phyloP scores from a whole-genome alignment of 805 yeast species.

The Yamadazyma kitorensis region DNA sequence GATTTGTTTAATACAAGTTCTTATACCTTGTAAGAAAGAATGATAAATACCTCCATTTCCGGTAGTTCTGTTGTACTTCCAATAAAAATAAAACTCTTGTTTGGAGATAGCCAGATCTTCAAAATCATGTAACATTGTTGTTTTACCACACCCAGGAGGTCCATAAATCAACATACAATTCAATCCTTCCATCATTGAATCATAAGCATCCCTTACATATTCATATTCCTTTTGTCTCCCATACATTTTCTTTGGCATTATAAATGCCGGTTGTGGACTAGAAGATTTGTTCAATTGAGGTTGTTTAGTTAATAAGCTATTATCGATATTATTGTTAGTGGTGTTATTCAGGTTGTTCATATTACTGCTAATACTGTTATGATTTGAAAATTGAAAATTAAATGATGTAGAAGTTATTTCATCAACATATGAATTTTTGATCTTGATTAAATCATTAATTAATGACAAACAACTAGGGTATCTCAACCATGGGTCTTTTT shows the following conservation, averaged over 20 bases:
- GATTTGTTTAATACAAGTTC: constrained; percentile 39
- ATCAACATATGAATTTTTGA: constrained; percentile 19
- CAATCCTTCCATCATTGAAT: constrained; percentile 4
- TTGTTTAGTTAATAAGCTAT: neutral
- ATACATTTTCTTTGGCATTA: constrained; percentile 6
- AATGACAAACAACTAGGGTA: constrained; percentile 33
- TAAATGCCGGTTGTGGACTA: constrained; percentile 1
- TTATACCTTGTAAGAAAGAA: constrained; percentile 35
- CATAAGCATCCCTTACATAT: neutral
- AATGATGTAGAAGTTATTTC: neutral
- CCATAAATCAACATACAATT: constrained; percentile 35
- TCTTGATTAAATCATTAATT: constrained; percentile 32
- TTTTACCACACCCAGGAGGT: constrained; percentile 45
- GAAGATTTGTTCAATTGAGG: neutral
- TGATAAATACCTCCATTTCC: constrained; percentile 20
- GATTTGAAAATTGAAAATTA: neutral
- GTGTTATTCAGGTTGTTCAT: neutral
- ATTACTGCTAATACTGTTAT: neutral
- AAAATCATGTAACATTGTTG: constrained; percentile 39
- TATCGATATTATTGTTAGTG: neutral
- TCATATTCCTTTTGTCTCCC: constrained; percentile 4
- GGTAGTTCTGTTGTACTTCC: constrained; percentile 28
- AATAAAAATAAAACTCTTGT: constrained; percentile 26
- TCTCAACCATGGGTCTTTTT: constrained; percentile 39
- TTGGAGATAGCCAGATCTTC: constrained; percentile 30